Evolutionary conservation across 305 asterid genomes (phyloP), one percentile per base, ranked within the genome.

Genomic region (Fraxinus velutina): DNA sequence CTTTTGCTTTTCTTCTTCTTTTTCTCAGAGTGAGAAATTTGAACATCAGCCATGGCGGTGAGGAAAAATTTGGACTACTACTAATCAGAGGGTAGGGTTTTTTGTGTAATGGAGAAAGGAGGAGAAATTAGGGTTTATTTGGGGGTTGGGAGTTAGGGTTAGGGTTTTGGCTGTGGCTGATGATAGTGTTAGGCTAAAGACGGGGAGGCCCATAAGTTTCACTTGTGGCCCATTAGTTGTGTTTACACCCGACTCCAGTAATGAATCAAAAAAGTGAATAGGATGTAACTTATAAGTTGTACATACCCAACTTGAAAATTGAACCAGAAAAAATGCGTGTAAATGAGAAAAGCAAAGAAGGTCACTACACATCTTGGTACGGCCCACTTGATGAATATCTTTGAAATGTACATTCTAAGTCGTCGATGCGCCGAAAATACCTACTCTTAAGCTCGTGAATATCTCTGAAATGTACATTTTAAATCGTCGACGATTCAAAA

Each of bases 1-100:
- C 90, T 4, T 83, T 91, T 92, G 87, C 57, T 88, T 32, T 88
- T 92, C 93, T 92, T 94, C 83, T 93, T 95, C 92, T 89, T 93
- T 87, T 91, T 93, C 80, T 89, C 97, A 57, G 96, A 82, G 22
- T 87, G 90, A 21, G 92, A 77, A 12, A 88, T 87, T 62, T 93
- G 95, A 47, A 89, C 76, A 37, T 91, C 98, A 21, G 97, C 85
- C 98, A 95, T 95, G 92, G 94, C 82, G 82, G 83, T 30, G 39
- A 13, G 75, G 22, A 70, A 66, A 66, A 30, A 5, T 13, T 9
- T 70, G 75, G 30, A 30, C 42, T 70, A 29, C 5, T 30, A 4
- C 75, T 1, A 19, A 30, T 4, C 9, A 34, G 21, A 29, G 22
- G 17, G 1, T 70, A 68, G 37, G 74, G 8, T 36, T 29, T 64